phyloP scores from a whole-genome alignment of 164 flowering plant genomes.

The Magnolia kwangsiensis region DNA sequence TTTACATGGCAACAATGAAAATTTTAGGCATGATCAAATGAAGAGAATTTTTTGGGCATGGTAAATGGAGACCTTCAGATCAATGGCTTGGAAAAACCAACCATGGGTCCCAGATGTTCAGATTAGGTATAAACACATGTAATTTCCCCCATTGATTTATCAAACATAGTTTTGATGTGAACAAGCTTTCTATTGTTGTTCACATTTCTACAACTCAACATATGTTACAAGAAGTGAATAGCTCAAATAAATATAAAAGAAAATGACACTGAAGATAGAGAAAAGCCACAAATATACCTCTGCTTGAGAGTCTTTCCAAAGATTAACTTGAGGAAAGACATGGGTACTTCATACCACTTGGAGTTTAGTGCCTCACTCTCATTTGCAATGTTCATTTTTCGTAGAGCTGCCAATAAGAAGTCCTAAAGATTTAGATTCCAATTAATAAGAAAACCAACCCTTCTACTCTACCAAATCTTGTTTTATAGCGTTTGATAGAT shows the following conservation, averaged over 20 bases:
- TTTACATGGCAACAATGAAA: no score
- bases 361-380: slow-evolving; percentile 3
- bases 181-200: background rate
- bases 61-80: no score
- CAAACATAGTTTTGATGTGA: background rate
- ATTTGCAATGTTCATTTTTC: background rate
- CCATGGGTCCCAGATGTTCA: background rate
- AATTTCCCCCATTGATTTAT: background rate
- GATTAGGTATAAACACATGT: background rate
- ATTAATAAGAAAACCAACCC: background rate
- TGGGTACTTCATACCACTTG: slow-evolving; percentile 1
- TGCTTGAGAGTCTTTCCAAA: slow-evolving; percentile 2
- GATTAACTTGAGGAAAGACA: slow-evolving; percentile 4
- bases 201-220: no score
- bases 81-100: no score
- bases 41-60: no score
- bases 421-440: background rate
- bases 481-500: no score
- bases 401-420: background rate
- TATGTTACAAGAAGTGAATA: no score
- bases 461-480: background rate
- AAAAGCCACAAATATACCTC: slow-evolving; percentile 1
- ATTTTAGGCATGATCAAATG: no score
- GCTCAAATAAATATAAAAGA: no score
- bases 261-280: no score